Evolutionary conservation across 177 flowering plant species (phyloP), one percentile per base, ranked within the genome.

Genomic region (Vitis hybrid): DNA sequence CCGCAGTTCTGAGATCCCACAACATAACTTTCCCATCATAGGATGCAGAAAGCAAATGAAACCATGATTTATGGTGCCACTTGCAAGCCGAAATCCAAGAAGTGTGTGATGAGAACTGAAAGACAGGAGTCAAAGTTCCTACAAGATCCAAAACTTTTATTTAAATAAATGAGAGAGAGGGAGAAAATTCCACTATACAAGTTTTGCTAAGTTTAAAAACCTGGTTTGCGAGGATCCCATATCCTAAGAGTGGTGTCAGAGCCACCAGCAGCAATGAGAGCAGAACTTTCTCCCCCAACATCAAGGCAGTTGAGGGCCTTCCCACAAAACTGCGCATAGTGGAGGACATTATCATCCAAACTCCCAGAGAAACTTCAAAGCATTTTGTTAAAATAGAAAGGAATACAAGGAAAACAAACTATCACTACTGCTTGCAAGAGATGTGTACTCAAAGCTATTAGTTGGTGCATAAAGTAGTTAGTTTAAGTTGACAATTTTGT

Each of bases 181-280:
- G 62, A 58, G 55, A 18, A 11, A 6, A 12, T 13, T 9, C 56
- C 1, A 39, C 15, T 4, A 39, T 7, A 5, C 0, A 39, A 39
- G 23, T 50, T 62, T 32, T 14, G 17, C 45, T 34, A 5, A 51
- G 34, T 17, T 5, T 45, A 64, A 15, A 68, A 2, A 89, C 99
- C 99, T 84, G 97, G 97, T 79, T 88, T 93, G 60, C 99, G 94
- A 74, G 98, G 96, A 87, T 95, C 99, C 99, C 98, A 95, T 70
- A 95, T 80, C 78, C 96, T 81, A 66, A 95, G 81, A 69, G 85
- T 70, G 15, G 91, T 84, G 68, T 95, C 98, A 70, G 98, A 93
- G 73, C 91, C 90, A 60, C 96, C 98, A 59, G 92, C 97, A 70
- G 93, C 96, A 74, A 93, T 78, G 18, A 95, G 91, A 60, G 90